These are phyloP conservation scores for Gaeumannomyces tritici DNA, from an alignment of 2,329 filamentous ascomycete species.

Conservation along the genomic window DNA sequence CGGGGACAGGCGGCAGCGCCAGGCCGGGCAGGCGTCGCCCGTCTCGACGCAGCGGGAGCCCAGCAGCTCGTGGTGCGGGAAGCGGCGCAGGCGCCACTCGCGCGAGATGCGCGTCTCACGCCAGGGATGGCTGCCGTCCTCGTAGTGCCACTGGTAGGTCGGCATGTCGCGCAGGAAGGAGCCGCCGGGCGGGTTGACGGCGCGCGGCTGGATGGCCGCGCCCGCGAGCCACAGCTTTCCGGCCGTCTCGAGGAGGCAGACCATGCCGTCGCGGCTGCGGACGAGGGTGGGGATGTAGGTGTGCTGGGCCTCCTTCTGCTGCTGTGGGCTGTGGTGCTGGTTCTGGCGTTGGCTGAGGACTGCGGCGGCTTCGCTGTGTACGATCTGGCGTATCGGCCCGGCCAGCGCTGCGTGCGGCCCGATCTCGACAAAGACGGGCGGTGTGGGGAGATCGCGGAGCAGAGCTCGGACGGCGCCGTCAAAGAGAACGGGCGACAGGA, in stretches of 20 bases:
- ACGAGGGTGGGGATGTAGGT: constrained; percentile 6
- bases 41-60: constrained; percentile 8
- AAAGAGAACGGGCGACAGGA: constrained; percentile 22
- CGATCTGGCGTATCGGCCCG: constrained; percentile 16
- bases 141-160: constrained; percentile 18
- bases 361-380: constrained; percentile 12
- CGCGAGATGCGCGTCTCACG: constrained; percentile 17
- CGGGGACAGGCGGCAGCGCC: constrained; percentile 8
- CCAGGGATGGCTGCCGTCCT: constrained; percentile 17
- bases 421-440: constrained; percentile 7
- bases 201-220: not conserved
- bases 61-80: constrained; percentile 13
- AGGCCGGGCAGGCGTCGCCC: constrained; percentile 7
- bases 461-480: constrained; percentile 14
- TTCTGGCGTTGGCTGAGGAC: not conserved
- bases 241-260: constrained; percentile 2
- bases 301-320: not conserved
- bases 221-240: constrained; percentile 7
- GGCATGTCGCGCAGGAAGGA: constrained; percentile 13
- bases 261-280: constrained; percentile 1
- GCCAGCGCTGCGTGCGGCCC: constrained; percentile 15
- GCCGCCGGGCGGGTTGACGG: constrained; percentile 1
- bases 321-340: not conserved
- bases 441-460: not conserved
- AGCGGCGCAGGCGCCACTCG: constrained; percentile 17